Base-by-base conservation (phyloP, 129 eudicot species). In the Ambrosia artemisiifolia region DNA sequence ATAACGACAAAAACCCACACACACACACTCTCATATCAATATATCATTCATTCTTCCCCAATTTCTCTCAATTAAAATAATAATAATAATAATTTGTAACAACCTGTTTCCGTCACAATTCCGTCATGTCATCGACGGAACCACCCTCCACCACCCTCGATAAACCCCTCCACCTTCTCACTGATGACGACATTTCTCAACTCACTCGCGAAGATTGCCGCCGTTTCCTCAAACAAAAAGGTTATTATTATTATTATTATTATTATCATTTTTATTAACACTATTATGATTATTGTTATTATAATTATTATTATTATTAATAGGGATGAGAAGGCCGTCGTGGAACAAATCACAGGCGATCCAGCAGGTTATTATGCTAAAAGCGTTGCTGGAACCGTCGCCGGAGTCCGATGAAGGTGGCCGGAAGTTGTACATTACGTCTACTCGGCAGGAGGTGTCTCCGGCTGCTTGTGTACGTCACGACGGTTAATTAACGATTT, bases 341-440 rank as follows among this genome's bases (percentile, higher is more conserved):
- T 91, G 99, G 99, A 95, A 95, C 76, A 95, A 95, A 83, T 91
- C 99, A 9, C 99, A 95, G 85, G 99, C 99, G 90, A 86, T 88
- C 80, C 97, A 95, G 85, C 99, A 95, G 72, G 99, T 91, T 0
- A 91, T 95, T 69, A 86, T 90, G 72, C 91, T 95, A 57, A 95
- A 95, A 84, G 85, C 85, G 80, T 87, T 95, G 59, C 85, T 91
- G 16, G 99, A 95, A 78, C 72, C 98, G 49, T 32, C 87, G 65
- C 82, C 94, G 35, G 88, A 85, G 33, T 78, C 79, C 13, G 89
- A 74, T 30, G 67, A 80, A 51, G 42, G 43, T 70, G 9, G 50
- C 54, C 62, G 68, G 81, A 83, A 75, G 79, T 83, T 77, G 3
- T 34, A 75, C 78, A 73, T 83, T 76, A 74, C 85, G 42, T 87